Percentiles rank a stretch among this genome's conserved stretches.
These are phyloP conservation scores for Trifolium dubium DNA, from an alignment of 306 rosid genomes.

Conservation along the genomic window DNA sequence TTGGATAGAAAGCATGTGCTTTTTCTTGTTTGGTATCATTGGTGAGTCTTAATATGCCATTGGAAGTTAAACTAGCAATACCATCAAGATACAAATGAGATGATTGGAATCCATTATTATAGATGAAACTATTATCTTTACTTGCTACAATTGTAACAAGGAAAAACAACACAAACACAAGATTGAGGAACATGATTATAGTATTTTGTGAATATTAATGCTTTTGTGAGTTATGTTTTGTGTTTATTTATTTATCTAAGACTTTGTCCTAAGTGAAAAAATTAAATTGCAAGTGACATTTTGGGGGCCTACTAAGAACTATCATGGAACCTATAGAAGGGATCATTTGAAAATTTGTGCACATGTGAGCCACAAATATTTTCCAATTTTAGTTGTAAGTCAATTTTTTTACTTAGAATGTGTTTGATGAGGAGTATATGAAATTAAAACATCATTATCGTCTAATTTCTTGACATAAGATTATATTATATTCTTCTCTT, in stretches of 20 bases:
- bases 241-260: not conserved
- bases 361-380: not conserved
- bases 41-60: constrained; percentile 62
- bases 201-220: not conserved
- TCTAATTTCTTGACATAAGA: not conserved
- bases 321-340: not conserved
- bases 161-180: constrained; percentile 35
- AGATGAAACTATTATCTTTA: constrained; percentile 52
- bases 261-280: not conserved
- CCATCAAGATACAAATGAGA: constrained; percentile 57
- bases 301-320: not conserved
- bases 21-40: constrained; percentile 47
- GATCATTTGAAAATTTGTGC: not conserved
- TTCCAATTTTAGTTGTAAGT: not conserved
- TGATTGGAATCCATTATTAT: constrained; percentile 53
- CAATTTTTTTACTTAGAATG: not conserved
- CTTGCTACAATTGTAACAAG: constrained; percentile 36
- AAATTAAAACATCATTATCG: not conserved
- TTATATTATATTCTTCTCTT: not conserved
- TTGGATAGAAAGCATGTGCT: constrained; percentile 64
- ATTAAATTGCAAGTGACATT: not conserved
- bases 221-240: not conserved
- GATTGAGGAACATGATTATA: constrained; percentile 45
- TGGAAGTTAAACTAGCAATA: constrained; percentile 44
- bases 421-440: not conserved